Evolutionary conservation across 306 rosid species (phyloP).

Genomic region (Geum urbanum): DNA sequence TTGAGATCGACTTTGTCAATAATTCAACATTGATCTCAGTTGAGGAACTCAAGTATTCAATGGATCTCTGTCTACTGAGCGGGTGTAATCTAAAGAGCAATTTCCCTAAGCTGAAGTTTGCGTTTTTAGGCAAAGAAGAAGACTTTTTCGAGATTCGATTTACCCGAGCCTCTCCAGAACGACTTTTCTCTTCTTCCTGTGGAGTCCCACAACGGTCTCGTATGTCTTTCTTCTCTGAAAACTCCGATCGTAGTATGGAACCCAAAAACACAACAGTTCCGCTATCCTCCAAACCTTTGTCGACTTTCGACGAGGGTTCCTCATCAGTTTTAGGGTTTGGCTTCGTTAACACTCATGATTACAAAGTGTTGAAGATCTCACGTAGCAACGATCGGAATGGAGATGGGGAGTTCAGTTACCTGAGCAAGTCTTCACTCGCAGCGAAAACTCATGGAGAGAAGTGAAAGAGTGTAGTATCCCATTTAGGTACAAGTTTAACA

Average conservation of each 20-base stretch:
- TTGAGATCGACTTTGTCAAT: too few species aligned
- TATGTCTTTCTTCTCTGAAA: not conserved
- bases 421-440: not conserved
- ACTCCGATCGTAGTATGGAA: not conserved
- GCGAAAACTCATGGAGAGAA: not conserved
- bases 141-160: not conserved
- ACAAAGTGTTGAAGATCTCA: not conserved
- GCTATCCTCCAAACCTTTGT: not conserved
- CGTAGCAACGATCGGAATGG: not conserved
- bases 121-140: too few species aligned
- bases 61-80: too few species aligned
- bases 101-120: too few species aligned
- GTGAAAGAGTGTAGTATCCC: not conserved
- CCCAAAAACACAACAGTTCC: not conserved
- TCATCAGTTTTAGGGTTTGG: not conserved
- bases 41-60: too few species aligned
- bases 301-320: not conserved
- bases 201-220: not conserved
- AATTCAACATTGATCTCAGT: too few species aligned
- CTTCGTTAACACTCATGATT: not conserved
- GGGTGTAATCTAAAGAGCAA: too few species aligned
- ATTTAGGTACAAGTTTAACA: not conserved
- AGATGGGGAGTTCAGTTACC: not conserved
- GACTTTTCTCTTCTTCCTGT: not conserved
- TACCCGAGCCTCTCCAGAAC: not conserved